Evolutionary conservation across 345 rosid genomes (phyloP).

Genomic region (Camelina hispida): DNA sequence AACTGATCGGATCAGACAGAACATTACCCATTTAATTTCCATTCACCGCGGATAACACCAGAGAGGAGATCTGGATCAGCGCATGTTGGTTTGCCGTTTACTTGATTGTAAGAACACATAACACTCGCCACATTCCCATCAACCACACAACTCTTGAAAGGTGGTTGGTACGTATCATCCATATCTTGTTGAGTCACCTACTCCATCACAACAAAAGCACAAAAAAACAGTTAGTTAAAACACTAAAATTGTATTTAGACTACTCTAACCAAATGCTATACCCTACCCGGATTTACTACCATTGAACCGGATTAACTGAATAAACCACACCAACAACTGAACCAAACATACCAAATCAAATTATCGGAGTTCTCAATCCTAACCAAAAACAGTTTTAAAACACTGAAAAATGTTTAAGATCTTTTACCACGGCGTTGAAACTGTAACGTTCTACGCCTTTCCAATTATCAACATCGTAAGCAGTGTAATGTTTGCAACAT

Average conservation of each 20-base stretch:
- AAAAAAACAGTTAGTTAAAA: not conserved
- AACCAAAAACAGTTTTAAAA: not conserved
- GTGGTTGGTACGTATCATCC: conserved; percentile 97
- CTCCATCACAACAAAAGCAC: conserved; percentile 19
- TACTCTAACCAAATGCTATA: not conserved
- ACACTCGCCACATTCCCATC: conserved; percentile 98
- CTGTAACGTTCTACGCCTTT: conserved; percentile 73
- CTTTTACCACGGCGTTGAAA: conserved; percentile 75
- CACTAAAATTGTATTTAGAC: not conserved
- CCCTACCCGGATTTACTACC: too few species aligned
- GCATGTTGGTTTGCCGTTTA: conserved; percentile 88
- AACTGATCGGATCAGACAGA: not conserved
- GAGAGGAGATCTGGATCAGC: conserved; percentile 82
- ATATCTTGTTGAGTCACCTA: conserved; percentile 91
- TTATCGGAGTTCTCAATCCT: not conserved
- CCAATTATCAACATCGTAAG: conserved; percentile 92
- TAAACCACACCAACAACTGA: not conserved
- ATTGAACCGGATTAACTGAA: too few species aligned
- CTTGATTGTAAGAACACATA: conserved; percentile 96
- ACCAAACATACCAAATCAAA: too few species aligned
- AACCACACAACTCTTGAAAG: conserved; percentile 91
- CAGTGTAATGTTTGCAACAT: conserved; percentile 94
- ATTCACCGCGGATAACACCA: conserved; percentile 76
- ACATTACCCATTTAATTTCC: conserved; percentile 85
- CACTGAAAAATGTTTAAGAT: not conserved